These are phyloP conservation scores for Evernia prunastri DNA, from an alignment of 495 filamentous ascomycete genomes.

Conservation along the genomic window DNA sequence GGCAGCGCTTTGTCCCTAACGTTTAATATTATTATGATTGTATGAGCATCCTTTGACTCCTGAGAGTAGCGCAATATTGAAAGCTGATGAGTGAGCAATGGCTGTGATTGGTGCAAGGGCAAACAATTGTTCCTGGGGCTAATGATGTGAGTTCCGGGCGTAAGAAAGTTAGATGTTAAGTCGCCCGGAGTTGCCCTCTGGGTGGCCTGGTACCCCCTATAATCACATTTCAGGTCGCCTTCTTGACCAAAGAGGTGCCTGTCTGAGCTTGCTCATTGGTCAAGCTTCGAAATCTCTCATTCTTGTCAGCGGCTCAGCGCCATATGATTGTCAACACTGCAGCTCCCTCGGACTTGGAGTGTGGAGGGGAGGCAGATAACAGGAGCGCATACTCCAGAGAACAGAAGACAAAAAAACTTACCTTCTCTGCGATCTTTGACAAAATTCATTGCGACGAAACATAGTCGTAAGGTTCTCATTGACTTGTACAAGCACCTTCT, in stretches of 20 bases:
- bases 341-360: background rate
- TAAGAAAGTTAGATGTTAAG: background rate
- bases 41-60: background rate
- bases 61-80: background rate
- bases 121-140: background rate
- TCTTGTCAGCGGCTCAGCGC: background rate
- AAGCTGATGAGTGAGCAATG: background rate
- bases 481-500: background rate
- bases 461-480: background rate
- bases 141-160: background rate
- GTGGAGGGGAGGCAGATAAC: background rate
- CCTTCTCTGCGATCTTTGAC: too few species aligned
- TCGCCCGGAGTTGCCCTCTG: background rate
- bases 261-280: slow-evolving; percentile 3
- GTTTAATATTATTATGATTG: background rate
- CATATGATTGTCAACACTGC: background rate
- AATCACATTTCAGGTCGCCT: slow-evolving; percentile 15
- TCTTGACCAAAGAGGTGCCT: background rate
- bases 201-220: too few species aligned
- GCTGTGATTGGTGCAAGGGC: background rate
- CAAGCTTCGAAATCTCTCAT: background rate
- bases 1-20: background rate
- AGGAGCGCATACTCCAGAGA: background rate
- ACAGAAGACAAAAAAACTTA: background rate
- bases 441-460: background rate